Conservation (phyloP, 768 basidiomycete genomes). For the Psilocybe subaeruginosa region DNA sequence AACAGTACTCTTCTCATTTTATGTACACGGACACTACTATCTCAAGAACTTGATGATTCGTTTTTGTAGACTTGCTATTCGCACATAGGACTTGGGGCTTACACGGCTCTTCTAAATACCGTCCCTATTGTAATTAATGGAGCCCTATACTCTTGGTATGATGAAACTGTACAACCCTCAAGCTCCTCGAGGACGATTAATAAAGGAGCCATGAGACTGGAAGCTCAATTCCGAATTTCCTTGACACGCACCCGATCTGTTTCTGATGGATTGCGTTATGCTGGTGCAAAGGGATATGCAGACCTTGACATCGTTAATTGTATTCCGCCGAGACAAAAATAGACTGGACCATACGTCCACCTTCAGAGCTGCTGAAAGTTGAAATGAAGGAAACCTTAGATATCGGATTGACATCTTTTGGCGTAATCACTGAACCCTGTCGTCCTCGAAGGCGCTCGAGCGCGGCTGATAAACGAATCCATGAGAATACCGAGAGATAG, state of each 20-base stretch:
- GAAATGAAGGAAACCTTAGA: neutral
- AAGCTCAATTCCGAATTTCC: neutral
- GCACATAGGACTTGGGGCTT: too few species aligned
- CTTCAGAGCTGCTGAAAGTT: too few species aligned
- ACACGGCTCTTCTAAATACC: neutral
- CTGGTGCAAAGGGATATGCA: neutral
- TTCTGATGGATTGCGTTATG: too few species aligned
- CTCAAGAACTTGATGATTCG: too few species aligned
- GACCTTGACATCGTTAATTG: neutral
- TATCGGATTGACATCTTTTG: neutral
- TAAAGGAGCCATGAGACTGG: neutral
- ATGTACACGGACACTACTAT: neutral
- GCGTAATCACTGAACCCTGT: neutral
- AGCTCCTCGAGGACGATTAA: neutral
- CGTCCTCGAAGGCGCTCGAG: neutral
- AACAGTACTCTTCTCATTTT: neutral
- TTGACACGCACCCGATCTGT: neutral
- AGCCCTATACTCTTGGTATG: too few species aligned
- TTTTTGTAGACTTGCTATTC: neutral
- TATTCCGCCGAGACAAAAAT: neutral
- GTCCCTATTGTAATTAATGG: neutral
- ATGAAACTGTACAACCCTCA: too few species aligned
- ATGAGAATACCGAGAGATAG: neutral
- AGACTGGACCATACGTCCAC: neutral
- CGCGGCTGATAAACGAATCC: neutral